Evolutionary conservation across 345 rosid species (phyloP), one percentile per base, ranked within the genome.

Genomic region (Rhodomyrtus tomentosa): DNA sequence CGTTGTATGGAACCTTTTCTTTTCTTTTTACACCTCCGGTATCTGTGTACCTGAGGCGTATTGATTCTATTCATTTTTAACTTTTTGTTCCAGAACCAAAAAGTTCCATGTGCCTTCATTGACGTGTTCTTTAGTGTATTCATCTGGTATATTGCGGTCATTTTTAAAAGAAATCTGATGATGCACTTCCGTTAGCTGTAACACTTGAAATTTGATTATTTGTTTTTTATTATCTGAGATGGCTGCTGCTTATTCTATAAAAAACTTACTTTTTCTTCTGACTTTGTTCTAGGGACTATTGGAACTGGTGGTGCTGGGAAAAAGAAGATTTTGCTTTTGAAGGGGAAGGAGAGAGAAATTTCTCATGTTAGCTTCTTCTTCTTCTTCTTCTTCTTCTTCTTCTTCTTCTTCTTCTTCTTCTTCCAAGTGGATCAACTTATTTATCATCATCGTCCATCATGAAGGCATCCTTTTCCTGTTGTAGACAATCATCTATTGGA

Each of bases 341-440:
- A 92, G 88, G 95, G 95, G 85, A 93, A 93, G 87, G 95, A 91
- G 86, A 90, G 85, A 87, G 93, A 92, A 83, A 89, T 91, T 83
- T 88, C 90, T 79, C 55, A 84, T 54, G 95, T 92, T 88, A 91
- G 95, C 82, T 40, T 74, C 82, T 18, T 68, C 49, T 82, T n/a
- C n/a, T n/a, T n/a, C n/a, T n/a, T n/a, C n/a, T n/a, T 86, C 72
- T 83, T 83, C 24, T 81, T 27, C 42, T 83, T 88, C 56, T 53
- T 81, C 84, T 48, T 58, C 15, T 56, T 15, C 73, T 59, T 15
- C 56, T 53, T 79, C 84, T 36, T 62, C 10, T 62, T 20, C 25
- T 68, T 18, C 40, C 45, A 9, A 68, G 45, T 68, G 1, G 45
- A 68, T 68, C 45, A 36, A 40, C 25, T 68, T 36, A 68, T 85